Percentiles rank a stretch among this genome's conserved stretches.
These are phyloP conservation scores for Corchorus olitorius DNA, from an alignment of 345 rosid genomes.

Conservation along the genomic window DNA sequence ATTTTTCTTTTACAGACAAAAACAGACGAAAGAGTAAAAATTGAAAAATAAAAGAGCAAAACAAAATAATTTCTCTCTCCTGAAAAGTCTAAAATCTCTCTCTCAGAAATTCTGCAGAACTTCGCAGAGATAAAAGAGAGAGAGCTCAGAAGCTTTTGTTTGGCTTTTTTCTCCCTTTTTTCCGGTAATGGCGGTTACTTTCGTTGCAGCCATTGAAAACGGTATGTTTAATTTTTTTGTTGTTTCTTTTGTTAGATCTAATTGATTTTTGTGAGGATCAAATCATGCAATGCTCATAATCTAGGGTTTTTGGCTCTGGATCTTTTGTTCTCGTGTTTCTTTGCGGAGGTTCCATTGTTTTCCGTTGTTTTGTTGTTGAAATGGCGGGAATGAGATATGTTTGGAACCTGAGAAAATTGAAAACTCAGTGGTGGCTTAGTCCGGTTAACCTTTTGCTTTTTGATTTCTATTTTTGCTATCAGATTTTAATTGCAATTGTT, in stretches of 20 bases:
- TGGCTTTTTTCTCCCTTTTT: neutral
- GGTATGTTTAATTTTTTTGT: neutral
- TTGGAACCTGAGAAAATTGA: constrained; percentile 9
- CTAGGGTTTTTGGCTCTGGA: neutral
- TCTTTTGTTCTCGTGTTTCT: neutral
- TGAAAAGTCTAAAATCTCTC: neutral
- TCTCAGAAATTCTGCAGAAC: neutral
- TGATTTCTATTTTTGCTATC: neutral
- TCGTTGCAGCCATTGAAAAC: constrained; percentile 4
- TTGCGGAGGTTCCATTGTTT: neutral
- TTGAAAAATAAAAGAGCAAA: neutral
- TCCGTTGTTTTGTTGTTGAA: constrained; percentile 4
- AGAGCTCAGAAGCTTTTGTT: neutral
- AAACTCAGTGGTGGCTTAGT: neutral
- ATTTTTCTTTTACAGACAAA: too few relatives aligned
- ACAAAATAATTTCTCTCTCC: neutral
- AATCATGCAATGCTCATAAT: constrained; percentile 6
- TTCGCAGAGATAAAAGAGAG: neutral
- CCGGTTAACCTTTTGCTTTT: too few relatives aligned
- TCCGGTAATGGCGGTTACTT: neutral
- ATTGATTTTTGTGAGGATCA: constrained; percentile 5
- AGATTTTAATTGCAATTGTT: too few relatives aligned
- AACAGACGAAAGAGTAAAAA: too few relatives aligned
- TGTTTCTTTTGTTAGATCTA: neutral
- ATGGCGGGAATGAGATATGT: neutral